Evolutionary conservation across 2,329 filamentous ascomycete species (phyloP).

Genomic region (Aspergillus ochraceoroseus): DNA sequence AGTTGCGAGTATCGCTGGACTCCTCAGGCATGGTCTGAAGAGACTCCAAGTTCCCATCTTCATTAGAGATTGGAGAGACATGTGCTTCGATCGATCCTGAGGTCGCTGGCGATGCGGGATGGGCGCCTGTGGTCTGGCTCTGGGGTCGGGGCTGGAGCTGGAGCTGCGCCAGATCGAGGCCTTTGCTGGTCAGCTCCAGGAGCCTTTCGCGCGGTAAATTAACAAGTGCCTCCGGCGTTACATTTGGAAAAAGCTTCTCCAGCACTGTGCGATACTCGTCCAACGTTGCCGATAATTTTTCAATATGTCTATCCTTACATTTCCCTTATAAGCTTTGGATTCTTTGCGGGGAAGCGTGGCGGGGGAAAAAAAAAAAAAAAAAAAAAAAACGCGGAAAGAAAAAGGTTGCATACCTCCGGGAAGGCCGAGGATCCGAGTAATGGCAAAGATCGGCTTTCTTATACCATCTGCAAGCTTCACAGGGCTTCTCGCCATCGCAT

Average conservation of each 20-base stretch:
- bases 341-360: too few species aligned
- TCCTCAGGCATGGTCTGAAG: constrained; percentile 73
- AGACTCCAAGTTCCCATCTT: constrained; percentile 53
- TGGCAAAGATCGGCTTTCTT: constrained; percentile 72
- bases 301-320: constrained; percentile 36
- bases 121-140: constrained; percentile 36
- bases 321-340: constrained; percentile 16
- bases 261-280: constrained; percentile 62
- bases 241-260: constrained; percentile 58
- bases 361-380: constrained; percentile 1
- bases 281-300: constrained; percentile 59
- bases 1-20: constrained; percentile 38
- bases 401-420: constrained; percentile 60
- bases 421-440: constrained; percentile 76
- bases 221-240: constrained; percentile 51
- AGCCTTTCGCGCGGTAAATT: constrained; percentile 56
- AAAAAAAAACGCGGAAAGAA: too few species aligned
- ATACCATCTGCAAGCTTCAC: constrained; percentile 76
- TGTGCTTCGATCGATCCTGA: constrained; percentile 46
- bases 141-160: constrained; percentile 37
- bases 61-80: constrained; percentile 41
- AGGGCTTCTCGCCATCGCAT: constrained; percentile 76
- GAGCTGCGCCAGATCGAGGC: constrained; percentile 17
- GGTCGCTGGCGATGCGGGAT: constrained; percentile 42
- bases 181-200: constrained; percentile 49